Conservation (phyloP, 2,329 filamentous ascomycete genomes). For the Chrysoporthe cubensis region DNA sequence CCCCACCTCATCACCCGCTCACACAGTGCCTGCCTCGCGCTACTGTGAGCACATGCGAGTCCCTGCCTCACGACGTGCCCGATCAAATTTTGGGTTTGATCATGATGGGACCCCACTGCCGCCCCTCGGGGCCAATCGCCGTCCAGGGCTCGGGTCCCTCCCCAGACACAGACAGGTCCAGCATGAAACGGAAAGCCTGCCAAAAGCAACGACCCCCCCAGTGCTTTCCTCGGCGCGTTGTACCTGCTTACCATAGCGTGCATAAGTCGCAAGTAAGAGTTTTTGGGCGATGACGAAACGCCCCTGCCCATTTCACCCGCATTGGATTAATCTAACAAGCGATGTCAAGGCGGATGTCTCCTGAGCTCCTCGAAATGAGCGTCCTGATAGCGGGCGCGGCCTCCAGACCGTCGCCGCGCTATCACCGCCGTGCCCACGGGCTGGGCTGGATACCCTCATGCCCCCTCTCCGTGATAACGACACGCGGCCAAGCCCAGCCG, state of each 20-base stretch:
- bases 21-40: slow-evolving; percentile 1
- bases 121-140: not conserved
- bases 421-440: not conserved
- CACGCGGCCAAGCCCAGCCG: not conserved
- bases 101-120: not conserved
- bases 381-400: not conserved
- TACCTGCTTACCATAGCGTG: no score
- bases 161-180: not conserved
- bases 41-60: not conserved
- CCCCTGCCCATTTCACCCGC: not conserved
- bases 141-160: not conserved
- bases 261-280: no score
- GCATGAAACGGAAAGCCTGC: not conserved
- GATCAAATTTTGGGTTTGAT: slow-evolving; percentile 6
- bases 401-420: not conserved
- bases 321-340: slow-evolving; percentile 15
- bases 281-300: not conserved
- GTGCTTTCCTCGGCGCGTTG: no score
- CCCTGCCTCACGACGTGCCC: not conserved
- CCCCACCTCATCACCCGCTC: slow-evolving; percentile 9
- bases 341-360: slow-evolving; percentile 6
- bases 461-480: slow-evolving; percentile 8
- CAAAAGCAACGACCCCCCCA: not conserved
- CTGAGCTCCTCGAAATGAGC: not conserved
- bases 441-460: not conserved